These are phyloP conservation scores for Ligustrum vulgare DNA, from an alignment of 257 asterid genomes.

Conservation along the genomic window DNA sequence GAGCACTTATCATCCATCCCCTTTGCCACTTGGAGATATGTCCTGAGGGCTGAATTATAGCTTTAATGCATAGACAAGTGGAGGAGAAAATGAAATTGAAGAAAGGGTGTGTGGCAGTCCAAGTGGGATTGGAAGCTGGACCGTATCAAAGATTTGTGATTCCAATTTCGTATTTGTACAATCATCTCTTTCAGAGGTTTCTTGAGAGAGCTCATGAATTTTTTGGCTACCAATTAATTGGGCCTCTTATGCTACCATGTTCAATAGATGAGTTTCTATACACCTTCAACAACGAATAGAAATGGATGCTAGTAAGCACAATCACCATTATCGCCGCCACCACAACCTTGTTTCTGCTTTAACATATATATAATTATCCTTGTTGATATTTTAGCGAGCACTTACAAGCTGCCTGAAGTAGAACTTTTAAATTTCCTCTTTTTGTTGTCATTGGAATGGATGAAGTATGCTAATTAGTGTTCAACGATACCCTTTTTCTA, in stretches of 20 bases:
- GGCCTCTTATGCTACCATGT: constrained; percentile 46
- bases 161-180: constrained; percentile 40
- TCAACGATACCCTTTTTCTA: too few relatives aligned
- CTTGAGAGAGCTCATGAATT: constrained; percentile 46
- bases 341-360: too few relatives aligned
- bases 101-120: constrained; percentile 44
- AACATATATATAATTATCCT: too few relatives aligned
- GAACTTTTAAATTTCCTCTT: too few relatives aligned
- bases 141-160: constrained; percentile 32
- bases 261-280: constrained; percentile 43
- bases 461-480: too few relatives aligned
- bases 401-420: too few relatives aligned
- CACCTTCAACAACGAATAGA: constrained; percentile 42
- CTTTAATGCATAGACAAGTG: not conserved
- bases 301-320: not conserved
- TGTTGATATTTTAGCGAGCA: too few relatives aligned
- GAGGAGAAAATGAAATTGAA: not conserved
- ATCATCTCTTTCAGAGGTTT: constrained; percentile 42
- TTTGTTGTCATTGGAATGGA: too few relatives aligned
- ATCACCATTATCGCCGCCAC: too few relatives aligned
- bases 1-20: too few relatives aligned
- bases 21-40: too few relatives aligned
- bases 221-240: constrained; percentile 36
- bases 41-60: too few relatives aligned
- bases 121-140: constrained; percentile 39